Conservation (phyloP, 208 protist genomes). For the Plasmodiophora brassicae region DNA sequence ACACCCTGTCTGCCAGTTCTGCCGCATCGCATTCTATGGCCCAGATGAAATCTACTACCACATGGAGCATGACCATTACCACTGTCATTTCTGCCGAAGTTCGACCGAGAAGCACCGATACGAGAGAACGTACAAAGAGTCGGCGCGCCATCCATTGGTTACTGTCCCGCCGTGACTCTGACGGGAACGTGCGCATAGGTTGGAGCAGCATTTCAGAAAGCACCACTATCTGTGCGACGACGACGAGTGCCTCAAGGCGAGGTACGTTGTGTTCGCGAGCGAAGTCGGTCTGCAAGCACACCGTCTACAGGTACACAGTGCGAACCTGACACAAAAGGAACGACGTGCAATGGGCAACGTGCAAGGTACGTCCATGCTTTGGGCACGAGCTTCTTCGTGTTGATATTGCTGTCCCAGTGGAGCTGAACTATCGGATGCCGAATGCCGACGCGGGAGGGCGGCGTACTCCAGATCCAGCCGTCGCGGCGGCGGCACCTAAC, state of each 20-base stretch:
- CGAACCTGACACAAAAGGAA: conserved; percentile 25
- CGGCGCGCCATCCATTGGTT: neutral
- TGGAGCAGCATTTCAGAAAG: neutral
- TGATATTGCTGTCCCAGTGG: neutral
- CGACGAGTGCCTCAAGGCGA: neutral
- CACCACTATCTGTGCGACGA: conserved; percentile 17
- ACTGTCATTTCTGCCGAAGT: neutral
- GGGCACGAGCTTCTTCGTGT: neutral
- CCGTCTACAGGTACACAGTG: neutral
- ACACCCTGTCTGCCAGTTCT: neutral
- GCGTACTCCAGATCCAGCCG: too few relatives aligned
- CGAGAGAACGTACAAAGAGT: conserved; percentile 15
- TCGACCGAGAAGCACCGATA: neutral
- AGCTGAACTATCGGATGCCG: neutral
- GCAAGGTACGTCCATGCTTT: neutral
- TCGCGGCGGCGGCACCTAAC: neutral
- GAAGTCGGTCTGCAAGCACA: neutral
- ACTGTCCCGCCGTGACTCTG: neutral
- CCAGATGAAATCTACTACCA: neutral
- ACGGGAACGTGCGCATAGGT: neutral
- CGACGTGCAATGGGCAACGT: neutral
- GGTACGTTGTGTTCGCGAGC: neutral
- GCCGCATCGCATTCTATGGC: neutral
- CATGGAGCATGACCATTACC: conserved; percentile 26
- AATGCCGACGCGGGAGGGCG: too few relatives aligned